Conservation (phyloP, 805 yeast genomes). For the Ogataea minuta region DNA sequence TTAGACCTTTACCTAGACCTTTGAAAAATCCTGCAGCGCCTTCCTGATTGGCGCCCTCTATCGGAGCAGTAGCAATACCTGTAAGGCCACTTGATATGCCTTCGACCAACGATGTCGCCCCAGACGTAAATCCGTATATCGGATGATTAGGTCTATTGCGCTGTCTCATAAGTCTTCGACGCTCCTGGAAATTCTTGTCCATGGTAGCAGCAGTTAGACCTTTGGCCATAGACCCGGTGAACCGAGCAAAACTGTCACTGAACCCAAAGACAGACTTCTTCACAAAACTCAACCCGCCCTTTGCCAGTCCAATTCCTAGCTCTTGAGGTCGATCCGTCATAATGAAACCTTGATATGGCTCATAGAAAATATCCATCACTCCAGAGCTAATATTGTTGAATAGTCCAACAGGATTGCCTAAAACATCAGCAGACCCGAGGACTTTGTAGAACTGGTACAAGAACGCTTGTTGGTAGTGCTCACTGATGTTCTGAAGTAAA, state of each 20-base stretch:
- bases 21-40: constrained; percentile 92
- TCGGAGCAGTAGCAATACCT: constrained; percentile 88
- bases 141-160: constrained; percentile 84
- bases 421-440: constrained; percentile 91
- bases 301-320: constrained; percentile 90
- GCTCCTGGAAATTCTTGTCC: constrained; percentile 81
- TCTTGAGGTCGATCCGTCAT: constrained; percentile 96
- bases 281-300: constrained; percentile 91
- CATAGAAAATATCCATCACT: constrained; percentile 92
- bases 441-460: constrained; percentile 89
- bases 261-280: constrained; percentile 94
- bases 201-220: constrained; percentile 89
- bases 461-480: constrained; percentile 91
- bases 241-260: constrained; percentile 88
- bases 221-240: constrained; percentile 92
- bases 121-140: constrained; percentile 75
- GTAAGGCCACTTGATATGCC: constrained; percentile 84
- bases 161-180: constrained; percentile 71
- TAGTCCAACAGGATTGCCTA: constrained; percentile 96
- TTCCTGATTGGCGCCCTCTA: constrained; percentile 81
- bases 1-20: constrained; percentile 92
- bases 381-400: constrained; percentile 94
- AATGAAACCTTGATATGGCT: constrained; percentile 93
- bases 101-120: constrained; percentile 86
- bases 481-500: constrained; percentile 63